phyloP scores from a whole-genome alignment of 2,329 filamentous ascomycete genomes.

The Dryadomyces sulphureus region DNA sequence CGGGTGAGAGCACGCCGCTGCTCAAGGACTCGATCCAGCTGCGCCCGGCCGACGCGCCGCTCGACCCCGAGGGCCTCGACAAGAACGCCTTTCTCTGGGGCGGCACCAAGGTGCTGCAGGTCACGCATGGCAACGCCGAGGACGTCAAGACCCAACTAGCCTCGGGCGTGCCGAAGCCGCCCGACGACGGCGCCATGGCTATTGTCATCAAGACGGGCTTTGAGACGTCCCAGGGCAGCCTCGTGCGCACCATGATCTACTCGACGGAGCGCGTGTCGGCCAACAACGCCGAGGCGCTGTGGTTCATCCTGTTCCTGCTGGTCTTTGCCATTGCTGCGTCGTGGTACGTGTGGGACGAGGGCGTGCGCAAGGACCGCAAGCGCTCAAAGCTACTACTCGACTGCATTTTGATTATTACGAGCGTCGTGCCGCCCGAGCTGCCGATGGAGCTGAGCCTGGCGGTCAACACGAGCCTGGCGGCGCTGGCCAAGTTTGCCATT shows the following conservation, averaged over 20 bases:
- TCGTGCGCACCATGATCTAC: conserved; percentile 99
- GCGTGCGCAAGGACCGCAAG: conserved; percentile 87
- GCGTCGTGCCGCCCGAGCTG: conserved; percentile 93
- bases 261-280: conserved; percentile 98
- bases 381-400: conserved; percentile 93
- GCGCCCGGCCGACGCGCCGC: conserved; percentile 60
- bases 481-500: conserved; percentile 87
- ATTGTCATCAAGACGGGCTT: conserved; percentile 96
- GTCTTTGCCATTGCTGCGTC: conserved; percentile 94
- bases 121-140: conserved; percentile 72
- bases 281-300: conserved; percentile 88
- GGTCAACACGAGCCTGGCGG: conserved; percentile 92
- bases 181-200: conserved; percentile 86
- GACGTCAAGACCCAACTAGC: conserved; percentile 57
- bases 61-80: conserved; percentile 84
- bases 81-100: conserved; percentile 96
- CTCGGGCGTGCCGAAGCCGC: conserved; percentile 68
- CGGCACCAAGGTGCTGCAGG: conserved; percentile 91
- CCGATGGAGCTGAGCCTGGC: conserved; percentile 97
- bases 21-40: conserved; percentile 93
- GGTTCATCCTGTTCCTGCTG: conserved; percentile 93
- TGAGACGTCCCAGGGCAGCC: conserved; percentile 92
- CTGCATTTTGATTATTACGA: conserved; percentile 95
- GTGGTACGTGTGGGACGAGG: conserved; percentile 98
- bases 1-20: conserved; percentile 90